A percentile compares a stretch with the other conserved stretches of the same genome.
Evolutionary conservation across 2,329 filamentous ascomycete genomes (phyloP).

Genomic region (Diaporthe australafricana): DNA sequence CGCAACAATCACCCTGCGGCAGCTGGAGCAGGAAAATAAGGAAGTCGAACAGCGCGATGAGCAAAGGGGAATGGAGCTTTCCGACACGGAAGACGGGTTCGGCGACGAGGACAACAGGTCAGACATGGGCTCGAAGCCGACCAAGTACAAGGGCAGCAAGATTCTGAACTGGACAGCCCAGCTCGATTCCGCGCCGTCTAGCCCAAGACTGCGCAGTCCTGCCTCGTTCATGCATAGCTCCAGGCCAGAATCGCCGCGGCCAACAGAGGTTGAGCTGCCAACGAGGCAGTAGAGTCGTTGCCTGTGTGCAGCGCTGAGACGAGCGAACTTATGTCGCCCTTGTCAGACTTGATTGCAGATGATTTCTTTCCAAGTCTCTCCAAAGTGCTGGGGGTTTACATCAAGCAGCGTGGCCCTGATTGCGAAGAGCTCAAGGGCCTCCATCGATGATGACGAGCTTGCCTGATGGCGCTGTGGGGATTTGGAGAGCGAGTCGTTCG

Average conservation of each 20-base stretch:
- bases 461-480: neutral
- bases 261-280: neutral
- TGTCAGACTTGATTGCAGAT: neutral
- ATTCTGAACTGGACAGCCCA: conserved; percentile 29
- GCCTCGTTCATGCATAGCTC: conserved; percentile 19
- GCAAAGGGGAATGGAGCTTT: conserved; percentile 26
- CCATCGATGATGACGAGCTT: neutral
- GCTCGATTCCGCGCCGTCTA: conserved; percentile 28
- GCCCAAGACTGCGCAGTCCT: conserved; percentile 23
- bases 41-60: conserved; percentile 31
- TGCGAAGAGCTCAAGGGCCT: neutral
- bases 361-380: neutral
- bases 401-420: neutral
- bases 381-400: neutral
- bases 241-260: conserved; percentile 8
- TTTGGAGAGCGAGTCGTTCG: neutral
- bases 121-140: conserved; percentile 20
- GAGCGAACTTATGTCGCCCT: neutral
- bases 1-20: conserved; percentile 6
- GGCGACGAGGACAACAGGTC: conserved; percentile 12
- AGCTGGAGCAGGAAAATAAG: conserved; percentile 32
- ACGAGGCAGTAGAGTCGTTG: neutral
- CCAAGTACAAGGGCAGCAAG: conserved; percentile 33
- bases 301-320: neutral
- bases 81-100: conserved; percentile 26